Evolutionary conservation across 208 protist species (phyloP).

Genomic region (Kentomonas sorsogonicus): DNA sequence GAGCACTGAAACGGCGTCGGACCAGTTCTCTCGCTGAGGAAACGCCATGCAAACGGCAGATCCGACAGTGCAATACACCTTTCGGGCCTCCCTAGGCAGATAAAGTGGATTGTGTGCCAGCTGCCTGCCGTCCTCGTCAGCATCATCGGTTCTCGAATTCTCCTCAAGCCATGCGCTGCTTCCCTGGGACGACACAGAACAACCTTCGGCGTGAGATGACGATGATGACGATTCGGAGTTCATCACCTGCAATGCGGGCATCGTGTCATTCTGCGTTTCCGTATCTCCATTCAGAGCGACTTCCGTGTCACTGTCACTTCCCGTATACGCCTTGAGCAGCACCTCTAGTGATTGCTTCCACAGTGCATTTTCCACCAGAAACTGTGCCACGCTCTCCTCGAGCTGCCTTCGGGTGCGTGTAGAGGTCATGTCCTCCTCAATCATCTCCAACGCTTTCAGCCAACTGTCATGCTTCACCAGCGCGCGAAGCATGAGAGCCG

Average conservation of each 20-base stretch:
- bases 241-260: too few species aligned
- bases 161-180: too few species aligned
- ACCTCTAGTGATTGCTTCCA: background rate
- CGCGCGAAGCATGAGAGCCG: slow-evolving; percentile 40
- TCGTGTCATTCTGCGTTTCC: too few species aligned
- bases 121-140: too few species aligned
- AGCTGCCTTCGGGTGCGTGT: slow-evolving; percentile 6
- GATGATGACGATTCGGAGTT: too few species aligned
- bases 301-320: background rate
- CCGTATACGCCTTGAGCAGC: background rate
- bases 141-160: too few species aligned
- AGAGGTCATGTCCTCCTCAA: slow-evolving; percentile 11
- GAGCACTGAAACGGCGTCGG: too few species aligned
- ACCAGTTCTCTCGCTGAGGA: background rate
- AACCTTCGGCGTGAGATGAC: too few species aligned
- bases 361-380: slow-evolving; percentile 22
- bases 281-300: too few species aligned
- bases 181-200: too few species aligned
- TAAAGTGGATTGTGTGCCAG: background rate
- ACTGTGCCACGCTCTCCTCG: slow-evolving; percentile 18
- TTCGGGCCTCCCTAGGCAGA: background rate
- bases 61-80: background rate
- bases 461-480: slow-evolving; percentile 43
- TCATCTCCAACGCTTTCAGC: slow-evolving; percentile 29
- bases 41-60: slow-evolving; percentile 1